Conservation (phyloP, 345 rosid species). For the Pistacia atlantica region DNA sequence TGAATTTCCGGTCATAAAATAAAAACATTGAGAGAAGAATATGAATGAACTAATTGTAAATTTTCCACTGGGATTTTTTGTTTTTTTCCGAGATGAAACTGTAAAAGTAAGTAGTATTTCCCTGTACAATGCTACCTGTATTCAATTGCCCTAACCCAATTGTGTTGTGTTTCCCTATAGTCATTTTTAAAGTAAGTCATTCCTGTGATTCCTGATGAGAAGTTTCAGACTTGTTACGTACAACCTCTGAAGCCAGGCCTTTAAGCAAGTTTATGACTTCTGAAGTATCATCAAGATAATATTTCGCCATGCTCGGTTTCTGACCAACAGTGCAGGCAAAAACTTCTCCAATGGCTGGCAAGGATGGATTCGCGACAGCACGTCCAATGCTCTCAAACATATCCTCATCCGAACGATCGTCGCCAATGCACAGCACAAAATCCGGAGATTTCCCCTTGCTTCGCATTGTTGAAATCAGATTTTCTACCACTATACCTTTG, state of each 20-base stretch:
- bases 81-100: background rate
- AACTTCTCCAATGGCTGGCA: slow-evolving; percentile 50
- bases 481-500: slow-evolving; percentile 73
- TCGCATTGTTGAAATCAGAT: slow-evolving; percentile 56
- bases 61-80: background rate
- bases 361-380: slow-evolving; percentile 36
- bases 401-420: slow-evolving; percentile 84
- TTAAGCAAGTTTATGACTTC: slow-evolving; percentile 65
- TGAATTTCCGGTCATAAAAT: background rate
- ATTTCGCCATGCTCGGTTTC: slow-evolving; percentile 88
- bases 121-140: slow-evolving; percentile 16
- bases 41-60: slow-evolving; percentile 6
- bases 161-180: background rate
- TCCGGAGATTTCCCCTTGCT: slow-evolving; percentile 56
- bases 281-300: slow-evolving; percentile 66
- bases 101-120: background rate
- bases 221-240: slow-evolving; percentile 19
- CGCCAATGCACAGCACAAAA: slow-evolving; percentile 78
- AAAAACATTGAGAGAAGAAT: background rate
- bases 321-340: slow-evolving; percentile 86
- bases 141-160: slow-evolving; percentile 5
- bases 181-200: background rate
- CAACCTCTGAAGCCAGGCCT: slow-evolving; percentile 47
- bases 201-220: background rate
- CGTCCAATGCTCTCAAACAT: slow-evolving; percentile 72